Evolutionary conservation across 495 filamentous ascomycete species (phyloP), one percentile per base, ranked within the genome.

Genomic region (Aspergillus diversus): DNA sequence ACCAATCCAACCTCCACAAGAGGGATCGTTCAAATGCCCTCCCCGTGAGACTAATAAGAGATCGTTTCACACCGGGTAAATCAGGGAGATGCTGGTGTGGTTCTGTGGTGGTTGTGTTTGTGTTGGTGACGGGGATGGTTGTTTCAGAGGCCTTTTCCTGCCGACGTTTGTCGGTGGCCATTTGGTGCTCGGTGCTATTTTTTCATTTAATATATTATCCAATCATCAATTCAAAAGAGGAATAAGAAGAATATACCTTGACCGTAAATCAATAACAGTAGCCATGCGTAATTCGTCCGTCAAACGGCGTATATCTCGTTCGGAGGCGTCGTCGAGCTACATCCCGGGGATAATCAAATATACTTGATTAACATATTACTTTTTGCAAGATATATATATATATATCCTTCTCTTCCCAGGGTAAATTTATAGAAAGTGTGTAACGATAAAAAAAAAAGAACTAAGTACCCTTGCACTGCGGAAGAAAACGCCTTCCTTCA

Each of bases 231-330:
- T 27, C 21, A 27, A 27, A 27, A 1, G 21, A 27, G 21, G 21
- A 21, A 31, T 50, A 31, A 50, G 21, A 49, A 17, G 15, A 11
- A 59, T 71, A 50, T 83, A 91, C 89, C 84, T 84, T 60, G 91
- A 91, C 43, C 92, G 85, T 15, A 96, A 76, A 73, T 96, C 92
- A 35, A 97, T 82, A 32, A 96, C 84, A 2, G 85, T 90, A 33
- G 80, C 81, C 51, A 96, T 85, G 50, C 83, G 80, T 65, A 87
- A 84, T 59, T 88, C 84, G 5, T 87, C 75, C n/a, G 73, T 73
- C 13, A 96, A 74, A 56, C 77, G 80, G 27, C 74, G 69, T 59
- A 84, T 82, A 71, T 95, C 92, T 60, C 77, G 72, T 48, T 80
- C 64, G 2, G 89, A 89, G 32, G 91, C 91, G 67, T 91, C 86